Percentiles rank a stretch among this genome's conserved stretches.
These are phyloP conservation scores for Gossypium turneri DNA, from an alignment of 345 rosid species.

Conservation along the genomic window DNA sequence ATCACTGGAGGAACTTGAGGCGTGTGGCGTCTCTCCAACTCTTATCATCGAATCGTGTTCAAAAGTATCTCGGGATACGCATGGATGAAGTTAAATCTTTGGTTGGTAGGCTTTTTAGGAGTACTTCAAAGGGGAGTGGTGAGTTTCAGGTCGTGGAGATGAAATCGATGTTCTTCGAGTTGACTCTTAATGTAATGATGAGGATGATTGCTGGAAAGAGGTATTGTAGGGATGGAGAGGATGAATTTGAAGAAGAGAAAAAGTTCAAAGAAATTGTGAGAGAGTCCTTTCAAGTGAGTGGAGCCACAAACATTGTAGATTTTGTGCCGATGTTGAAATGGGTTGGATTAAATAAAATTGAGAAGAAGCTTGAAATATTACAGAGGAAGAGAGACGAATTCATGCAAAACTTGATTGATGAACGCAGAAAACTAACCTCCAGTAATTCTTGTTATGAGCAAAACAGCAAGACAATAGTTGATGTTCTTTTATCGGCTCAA, in stretches of 20 bases:
- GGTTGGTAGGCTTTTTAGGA: slow-evolving; percentile 12
- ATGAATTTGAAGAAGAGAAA: slow-evolving; percentile 29
- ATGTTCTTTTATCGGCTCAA: slow-evolving; percentile 42
- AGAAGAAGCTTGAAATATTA: slow-evolving; percentile 15
- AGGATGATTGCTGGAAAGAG: slow-evolving; percentile 50
- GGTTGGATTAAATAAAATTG: slow-evolving; percentile 21
- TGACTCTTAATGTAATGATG: slow-evolving; percentile 37
- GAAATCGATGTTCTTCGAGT: slow-evolving; percentile 26
- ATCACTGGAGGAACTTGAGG: slow-evolving; percentile 31
- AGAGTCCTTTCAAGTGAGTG: slow-evolving; percentile 27
- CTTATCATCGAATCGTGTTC: slow-evolving; percentile 21
- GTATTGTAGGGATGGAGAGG: slow-evolving; percentile 31
- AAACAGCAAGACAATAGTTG: slow-evolving; percentile 34
- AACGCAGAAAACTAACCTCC: slow-evolving; percentile 16
- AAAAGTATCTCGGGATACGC: slow-evolving; percentile 16
- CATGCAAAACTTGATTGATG: slow-evolving; percentile 39
- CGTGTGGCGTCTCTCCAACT: slow-evolving; percentile 24
- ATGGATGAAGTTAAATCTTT: slow-evolving; percentile 24
- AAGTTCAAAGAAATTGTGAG: slow-evolving; percentile 29
- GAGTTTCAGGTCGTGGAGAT: slow-evolving; percentile 22
- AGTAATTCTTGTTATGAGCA: not conserved
- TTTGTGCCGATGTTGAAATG: slow-evolving; percentile 36
- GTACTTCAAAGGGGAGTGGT: not conserved
- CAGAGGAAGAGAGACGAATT: slow-evolving; percentile 23
- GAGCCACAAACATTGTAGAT: slow-evolving; percentile 31